Evolutionary conservation across 768 basidiomycete genomes (phyloP).

Genomic region (Agaricus blazei): DNA sequence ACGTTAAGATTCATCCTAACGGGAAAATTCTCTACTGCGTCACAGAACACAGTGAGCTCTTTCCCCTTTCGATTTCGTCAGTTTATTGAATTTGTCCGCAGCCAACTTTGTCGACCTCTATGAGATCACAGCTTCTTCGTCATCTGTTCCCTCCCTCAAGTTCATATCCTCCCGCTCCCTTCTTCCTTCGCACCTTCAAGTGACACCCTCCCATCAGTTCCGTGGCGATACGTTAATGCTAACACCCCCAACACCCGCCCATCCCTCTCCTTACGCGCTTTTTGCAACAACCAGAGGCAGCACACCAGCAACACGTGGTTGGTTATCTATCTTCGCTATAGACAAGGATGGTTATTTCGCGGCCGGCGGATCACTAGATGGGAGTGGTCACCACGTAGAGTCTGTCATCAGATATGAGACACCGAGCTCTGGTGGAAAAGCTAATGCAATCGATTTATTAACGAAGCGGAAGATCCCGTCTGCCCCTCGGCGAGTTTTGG

Average conservation of each 20-base stretch:
- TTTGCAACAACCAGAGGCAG: slow-evolving; percentile 46
- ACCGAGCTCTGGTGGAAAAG: slow-evolving; percentile 45
- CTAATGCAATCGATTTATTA: slow-evolving; percentile 43
- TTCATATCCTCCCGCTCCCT: slow-evolving; percentile 28
- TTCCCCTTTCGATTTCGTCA: background rate
- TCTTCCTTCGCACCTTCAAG: slow-evolving; percentile 19
- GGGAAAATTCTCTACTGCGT: slow-evolving; percentile 46
- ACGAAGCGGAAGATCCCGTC: slow-evolving; percentile 19
- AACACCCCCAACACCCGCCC: slow-evolving; percentile 28
- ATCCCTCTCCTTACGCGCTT: slow-evolving; percentile 32
- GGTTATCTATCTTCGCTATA: slow-evolving; percentile 39
- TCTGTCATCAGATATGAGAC: slow-evolving; percentile 35
- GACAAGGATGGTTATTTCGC: slow-evolving; percentile 31
- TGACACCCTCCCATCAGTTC: slow-evolving; percentile 17
- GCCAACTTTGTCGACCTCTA: slow-evolving; percentile 45
- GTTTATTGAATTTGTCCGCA: slow-evolving; percentile 10
- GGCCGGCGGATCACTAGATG: background rate
- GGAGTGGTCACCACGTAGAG: slow-evolving; percentile 11
- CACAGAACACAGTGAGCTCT: slow-evolving; percentile 44
- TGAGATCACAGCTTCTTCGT: slow-evolving; percentile 19
- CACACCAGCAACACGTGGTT: slow-evolving; percentile 28
- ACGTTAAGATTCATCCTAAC: slow-evolving; percentile 49
- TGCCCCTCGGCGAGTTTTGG: background rate
- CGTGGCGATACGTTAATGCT: slow-evolving; percentile 45
- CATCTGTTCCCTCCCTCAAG: slow-evolving; percentile 19